Evolutionary conservation across 306 rosid genomes (phyloP).

Genomic region (Cicer yamashitae): DNA sequence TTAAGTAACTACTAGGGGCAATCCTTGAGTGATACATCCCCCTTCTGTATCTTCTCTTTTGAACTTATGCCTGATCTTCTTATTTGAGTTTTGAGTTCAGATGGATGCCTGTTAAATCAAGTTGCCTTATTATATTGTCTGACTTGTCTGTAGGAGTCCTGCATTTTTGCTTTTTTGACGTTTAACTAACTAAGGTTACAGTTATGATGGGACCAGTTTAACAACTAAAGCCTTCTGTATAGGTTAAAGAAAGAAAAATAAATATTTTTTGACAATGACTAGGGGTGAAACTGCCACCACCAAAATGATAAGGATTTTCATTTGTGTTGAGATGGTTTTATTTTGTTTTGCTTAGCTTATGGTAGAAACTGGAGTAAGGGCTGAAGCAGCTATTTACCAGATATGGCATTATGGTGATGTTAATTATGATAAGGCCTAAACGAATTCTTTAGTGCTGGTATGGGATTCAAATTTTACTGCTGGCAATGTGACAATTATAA

Average conservation of each 20-base stretch:
- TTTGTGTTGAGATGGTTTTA: constrained; percentile 23
- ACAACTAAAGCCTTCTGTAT: constrained; percentile 9
- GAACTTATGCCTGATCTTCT: constrained; percentile 34
- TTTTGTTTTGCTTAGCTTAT: constrained; percentile 33
- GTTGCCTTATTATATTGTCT: constrained; percentile 32
- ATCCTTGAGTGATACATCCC: not conserved
- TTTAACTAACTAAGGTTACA: not conserved
- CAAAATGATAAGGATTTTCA: not conserved
- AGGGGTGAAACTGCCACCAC: constrained; percentile 20
- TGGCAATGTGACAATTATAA: not conserved
- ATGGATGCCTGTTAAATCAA: constrained; percentile 32
- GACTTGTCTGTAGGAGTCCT: constrained; percentile 11
- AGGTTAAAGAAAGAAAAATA: constrained; percentile 30
- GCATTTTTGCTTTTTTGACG: not conserved
- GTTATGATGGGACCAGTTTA: not conserved
- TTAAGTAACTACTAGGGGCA: constrained; percentile 14
- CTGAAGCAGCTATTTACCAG: constrained; percentile 24
- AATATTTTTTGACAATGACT: constrained; percentile 14
- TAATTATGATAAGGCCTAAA: constrained; percentile 11
- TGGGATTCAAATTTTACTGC: constrained; percentile 33
- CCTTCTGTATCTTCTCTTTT: constrained; percentile 12
- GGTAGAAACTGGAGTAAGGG: constrained; percentile 20
- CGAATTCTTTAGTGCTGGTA: constrained; percentile 21
- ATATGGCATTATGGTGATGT: constrained; percentile 32
- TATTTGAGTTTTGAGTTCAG: constrained; percentile 25